Base-by-base conservation (phyloP, 116 monocot genomes). In the Cymodocea nodosa region DNA sequence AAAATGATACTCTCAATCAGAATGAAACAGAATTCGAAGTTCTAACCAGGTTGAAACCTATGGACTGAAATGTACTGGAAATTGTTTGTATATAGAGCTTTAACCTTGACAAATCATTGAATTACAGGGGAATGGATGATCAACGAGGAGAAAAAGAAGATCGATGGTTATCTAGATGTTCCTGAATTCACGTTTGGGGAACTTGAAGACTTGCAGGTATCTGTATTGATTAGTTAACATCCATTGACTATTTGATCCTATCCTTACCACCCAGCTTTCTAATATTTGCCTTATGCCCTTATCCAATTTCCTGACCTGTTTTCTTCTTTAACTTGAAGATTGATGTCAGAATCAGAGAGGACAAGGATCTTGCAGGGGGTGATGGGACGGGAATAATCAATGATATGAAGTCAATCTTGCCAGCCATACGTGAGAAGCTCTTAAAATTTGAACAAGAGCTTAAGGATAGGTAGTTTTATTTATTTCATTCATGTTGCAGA, bases 171-270 rank as follows among this genome's bases (percentile, higher is more conserved):
- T 54, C 12, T 97, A 12, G 91, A 91, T 68, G 81, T 97, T 50
- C 85, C 85, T 0, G 97, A 97, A 62, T 88, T 97, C 55, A 88
- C 88, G 14, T 97, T 84, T 60, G 97, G 97, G 53, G 97, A 97
- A 66, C 73, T 97, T 50, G 88, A 88, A 13, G 97, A 97, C 52
- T 76, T 97, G 59, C 74, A 90, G 94, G 94, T 89, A 37, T 15
- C 17, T 35, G 34, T 52, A 25, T 16, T 15, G 52, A n/a, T n/a
- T n/a, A n/a, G n/a, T n/a, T n/a, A 9, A 34, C n/a, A 30, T 25
- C 6, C 23, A 1, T 23, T 66, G 17, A 13, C 17, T 35, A 13
- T 17, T 53, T 53, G 4, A 59, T n/a, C n/a, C n/a, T n/a, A n/a
- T n/a, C n/a, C n/a, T n/a, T 5, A 59, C 0, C 24, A 19, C 24